Percentiles rank a stretch among this genome's conserved stretches.
phyloP scores from a whole-genome alignment of 2,329 filamentous ascomycete genomes.

The Cladophialophora exuberans region DNA sequence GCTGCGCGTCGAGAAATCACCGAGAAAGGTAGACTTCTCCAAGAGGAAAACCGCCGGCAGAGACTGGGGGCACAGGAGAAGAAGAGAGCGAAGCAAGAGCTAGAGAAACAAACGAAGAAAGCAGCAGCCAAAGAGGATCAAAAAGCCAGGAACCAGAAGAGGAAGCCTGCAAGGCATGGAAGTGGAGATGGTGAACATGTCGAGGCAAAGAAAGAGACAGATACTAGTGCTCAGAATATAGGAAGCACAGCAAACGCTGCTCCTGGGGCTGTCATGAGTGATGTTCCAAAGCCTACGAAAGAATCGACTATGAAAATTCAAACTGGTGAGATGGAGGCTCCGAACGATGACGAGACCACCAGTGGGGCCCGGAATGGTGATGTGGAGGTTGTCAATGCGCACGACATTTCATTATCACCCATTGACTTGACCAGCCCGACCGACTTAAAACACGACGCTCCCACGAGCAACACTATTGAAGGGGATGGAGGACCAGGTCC shows the following conservation, averaged over 20 bases:
- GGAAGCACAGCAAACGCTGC: background rate
- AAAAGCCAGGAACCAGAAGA: constrained; percentile 25
- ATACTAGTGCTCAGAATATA: too few species aligned
- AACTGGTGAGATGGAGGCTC: too few species aligned
- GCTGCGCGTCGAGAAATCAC: constrained; percentile 16
- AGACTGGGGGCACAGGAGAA: constrained; percentile 14
- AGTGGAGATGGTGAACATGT: background rate
- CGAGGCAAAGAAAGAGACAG: too few species aligned
- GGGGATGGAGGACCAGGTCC: background rate
- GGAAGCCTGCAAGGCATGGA: background rate
- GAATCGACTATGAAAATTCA: too few species aligned
- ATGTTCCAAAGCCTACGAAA: too few species aligned
- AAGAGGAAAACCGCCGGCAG: constrained; percentile 3
- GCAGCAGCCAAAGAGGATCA: constrained; percentile 26
- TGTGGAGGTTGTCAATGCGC: background rate
- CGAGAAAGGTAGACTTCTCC: constrained; percentile 7
- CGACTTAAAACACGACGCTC: background rate
- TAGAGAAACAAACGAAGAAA: background rate
- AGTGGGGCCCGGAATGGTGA: background rate
- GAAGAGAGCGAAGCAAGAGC: constrained; percentile 12
- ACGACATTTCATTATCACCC: background rate
- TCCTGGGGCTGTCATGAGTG: too few species aligned
- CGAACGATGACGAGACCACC: background rate
- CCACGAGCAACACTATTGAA: background rate
- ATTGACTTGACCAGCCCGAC: background rate